phyloP scores from a whole-genome alignment of 768 basidiomycete genomes.

The Serendipita sp. region DNA sequence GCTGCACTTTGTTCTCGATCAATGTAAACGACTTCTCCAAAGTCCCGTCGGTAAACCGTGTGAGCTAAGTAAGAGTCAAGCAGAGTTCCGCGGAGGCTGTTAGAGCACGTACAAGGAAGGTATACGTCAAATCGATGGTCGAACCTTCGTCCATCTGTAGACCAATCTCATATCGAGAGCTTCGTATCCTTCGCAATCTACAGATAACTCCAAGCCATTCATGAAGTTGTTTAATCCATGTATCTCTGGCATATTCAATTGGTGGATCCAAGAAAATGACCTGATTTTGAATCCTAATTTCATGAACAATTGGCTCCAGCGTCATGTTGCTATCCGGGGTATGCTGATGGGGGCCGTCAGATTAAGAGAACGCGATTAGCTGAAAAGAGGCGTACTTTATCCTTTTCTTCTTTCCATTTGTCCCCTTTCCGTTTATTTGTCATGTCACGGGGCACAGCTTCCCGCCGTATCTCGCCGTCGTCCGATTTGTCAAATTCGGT shows the following conservation, averaged over 20 bases:
- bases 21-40: conserved; percentile 70
- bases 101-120: conserved; percentile 47
- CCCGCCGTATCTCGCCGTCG: conserved; percentile 46
- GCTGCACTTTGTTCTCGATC: conserved; percentile 76
- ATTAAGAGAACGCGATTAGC: background rate
- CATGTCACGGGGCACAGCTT: conserved; percentile 34
- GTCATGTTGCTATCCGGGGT: conserved; percentile 57
- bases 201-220: conserved; percentile 86
- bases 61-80: conserved; percentile 33
- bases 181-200: conserved; percentile 71
- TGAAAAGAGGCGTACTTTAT: conserved; percentile 33
- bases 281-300: conserved; percentile 96
- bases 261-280: conserved; percentile 98
- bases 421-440: conserved; percentile 52
- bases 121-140: conserved; percentile 60
- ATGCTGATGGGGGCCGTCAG: conserved; percentile 22
- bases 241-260: conserved; percentile 81
- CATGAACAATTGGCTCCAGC: conserved; percentile 79
- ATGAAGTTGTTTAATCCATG: conserved; percentile 80
- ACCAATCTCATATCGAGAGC: conserved; percentile 93
- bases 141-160: conserved; percentile 67
- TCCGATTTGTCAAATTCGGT: conserved; percentile 66
- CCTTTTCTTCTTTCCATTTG: conserved; percentile 56
- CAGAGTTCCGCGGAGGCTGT: conserved; percentile 10
- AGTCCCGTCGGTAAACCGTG: conserved; percentile 52